Conservation (phyloP, 306 rosid genomes). For the Dicorynia guianensis region DNA sequence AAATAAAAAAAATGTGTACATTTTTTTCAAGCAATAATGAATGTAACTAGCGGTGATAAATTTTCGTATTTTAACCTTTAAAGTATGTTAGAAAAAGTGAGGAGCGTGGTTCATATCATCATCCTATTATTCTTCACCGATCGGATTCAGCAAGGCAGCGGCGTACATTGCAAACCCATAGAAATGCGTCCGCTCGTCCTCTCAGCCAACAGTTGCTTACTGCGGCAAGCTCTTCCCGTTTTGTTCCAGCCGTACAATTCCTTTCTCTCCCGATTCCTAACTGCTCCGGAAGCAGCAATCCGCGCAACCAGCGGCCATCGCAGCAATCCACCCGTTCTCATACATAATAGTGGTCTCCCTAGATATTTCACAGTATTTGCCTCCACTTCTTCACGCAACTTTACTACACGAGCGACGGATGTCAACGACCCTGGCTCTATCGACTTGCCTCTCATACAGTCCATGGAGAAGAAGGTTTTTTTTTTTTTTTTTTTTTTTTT, state of each 20-base stretch:
- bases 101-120: no score
- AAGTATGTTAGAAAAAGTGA: no score
- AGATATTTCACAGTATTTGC: background rate
- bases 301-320: background rate
- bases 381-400: conserved; percentile 41
- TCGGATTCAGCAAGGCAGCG: background rate
- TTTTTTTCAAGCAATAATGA: no score
- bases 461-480: conserved; percentile 73
- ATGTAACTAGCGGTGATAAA: no score
- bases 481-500: background rate
- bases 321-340: conserved; percentile 19
- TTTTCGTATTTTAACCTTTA: no score
- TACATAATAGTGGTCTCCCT: background rate
- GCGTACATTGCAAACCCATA: background rate
- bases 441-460: conserved; percentile 72
- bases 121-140: no score
- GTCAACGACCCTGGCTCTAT: conserved; percentile 71
- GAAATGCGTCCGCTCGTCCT: conserved; percentile 48
- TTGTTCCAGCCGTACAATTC: conserved; percentile 36
- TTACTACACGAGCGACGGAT: conserved; percentile 59
- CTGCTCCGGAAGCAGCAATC: background rate
- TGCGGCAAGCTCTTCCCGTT: conserved; percentile 50
- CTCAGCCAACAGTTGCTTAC: conserved; percentile 44
- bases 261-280: conserved; percentile 1
- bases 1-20: no score